Evolutionary conservation across 306 rosid species (phyloP).

Genomic region (Lathyrus oleraceus): DNA sequence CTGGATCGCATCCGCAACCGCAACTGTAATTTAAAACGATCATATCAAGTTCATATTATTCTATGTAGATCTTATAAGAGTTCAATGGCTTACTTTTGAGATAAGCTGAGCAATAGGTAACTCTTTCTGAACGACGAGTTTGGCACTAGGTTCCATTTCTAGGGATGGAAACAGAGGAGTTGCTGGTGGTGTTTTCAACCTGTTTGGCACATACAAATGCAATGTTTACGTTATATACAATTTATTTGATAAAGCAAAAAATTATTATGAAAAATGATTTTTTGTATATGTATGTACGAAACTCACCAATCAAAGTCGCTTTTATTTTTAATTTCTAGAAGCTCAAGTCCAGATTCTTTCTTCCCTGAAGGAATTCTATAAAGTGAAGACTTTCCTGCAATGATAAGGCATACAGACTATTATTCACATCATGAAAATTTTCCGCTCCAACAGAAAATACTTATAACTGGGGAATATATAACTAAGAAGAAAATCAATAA

Average conservation of each 20-base stretch:
- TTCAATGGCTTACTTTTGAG: slow-evolving; percentile 51
- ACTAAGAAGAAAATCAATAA: background rate
- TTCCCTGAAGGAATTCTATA: slow-evolving; percentile 61
- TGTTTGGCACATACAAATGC: slow-evolving; percentile 7
- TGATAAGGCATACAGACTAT: too few species aligned
- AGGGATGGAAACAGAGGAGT: slow-evolving; percentile 88
- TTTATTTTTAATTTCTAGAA: slow-evolving; percentile 52
- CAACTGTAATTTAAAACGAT: too few species aligned
- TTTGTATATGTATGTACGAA: background rate
- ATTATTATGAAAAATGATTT: background rate
- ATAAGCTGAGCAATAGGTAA: slow-evolving; percentile 47
- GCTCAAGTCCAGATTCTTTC: slow-evolving; percentile 54
- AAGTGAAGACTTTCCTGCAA: slow-evolving; percentile 54
- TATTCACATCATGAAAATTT: too few species aligned
- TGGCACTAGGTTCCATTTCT: slow-evolving; percentile 73
- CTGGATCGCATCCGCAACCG: accelerated
- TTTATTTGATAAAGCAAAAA: slow-evolving; percentile 11
- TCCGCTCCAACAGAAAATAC: too few species aligned
- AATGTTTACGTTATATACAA: background rate
- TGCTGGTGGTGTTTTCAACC: slow-evolving; percentile 95
- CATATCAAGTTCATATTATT: background rate
- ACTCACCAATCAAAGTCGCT: slow-evolving; percentile 76
- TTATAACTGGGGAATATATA: background rate
- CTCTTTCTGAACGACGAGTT: slow-evolving; percentile 54
- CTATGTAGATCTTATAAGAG: background rate